Conservation (phyloP, 2,329 filamentous ascomycete species). For the Penicillium sp. region DNA sequence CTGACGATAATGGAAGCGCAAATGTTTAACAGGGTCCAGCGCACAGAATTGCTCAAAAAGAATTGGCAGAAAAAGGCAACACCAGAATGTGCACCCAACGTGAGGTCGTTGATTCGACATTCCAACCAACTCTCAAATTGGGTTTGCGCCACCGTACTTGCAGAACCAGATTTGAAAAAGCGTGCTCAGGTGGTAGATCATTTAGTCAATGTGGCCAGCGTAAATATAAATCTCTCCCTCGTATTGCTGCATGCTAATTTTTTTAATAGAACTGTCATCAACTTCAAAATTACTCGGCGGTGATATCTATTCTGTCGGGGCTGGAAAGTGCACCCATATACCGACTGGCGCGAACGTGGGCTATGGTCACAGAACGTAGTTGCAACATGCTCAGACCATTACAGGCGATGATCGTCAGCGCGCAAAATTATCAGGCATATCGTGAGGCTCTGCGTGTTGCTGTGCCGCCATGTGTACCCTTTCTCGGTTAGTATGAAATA, state of each 20-base stretch:
- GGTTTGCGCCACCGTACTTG: slow-evolving; percentile 95
- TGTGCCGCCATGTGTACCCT: slow-evolving; percentile 92
- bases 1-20: slow-evolving; percentile 91
- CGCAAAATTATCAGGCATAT: slow-evolving; percentile 71
- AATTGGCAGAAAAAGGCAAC: slow-evolving; percentile 86
- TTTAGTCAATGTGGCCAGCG: slow-evolving; percentile 88
- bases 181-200: slow-evolving; percentile 93
- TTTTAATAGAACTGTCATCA: slow-evolving; percentile 73
- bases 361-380: slow-evolving; percentile 80
- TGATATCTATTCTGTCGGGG: slow-evolving; percentile 93
- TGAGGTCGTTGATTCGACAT: slow-evolving; percentile 89
- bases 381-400: slow-evolving; percentile 76
- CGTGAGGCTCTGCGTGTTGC: slow-evolving; percentile 77
- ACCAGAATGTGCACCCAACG: slow-evolving; percentile 76
- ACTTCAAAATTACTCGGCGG: slow-evolving; percentile 91
- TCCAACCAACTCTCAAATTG: slow-evolving; percentile 97
- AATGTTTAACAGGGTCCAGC: slow-evolving; percentile 87
- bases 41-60: slow-evolving; percentile 90
- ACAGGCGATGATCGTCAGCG: slow-evolving; percentile 87
- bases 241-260: background rate
- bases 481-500: slow-evolving; percentile 69
- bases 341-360: slow-evolving; percentile 86
- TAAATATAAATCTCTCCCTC: slow-evolving; percentile 39
- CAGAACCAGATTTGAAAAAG: slow-evolving; percentile 86
- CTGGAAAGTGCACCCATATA: slow-evolving; percentile 89